Evolutionary conservation across 805 yeast species (phyloP).

Genomic region (Candida krabiensis): DNA sequence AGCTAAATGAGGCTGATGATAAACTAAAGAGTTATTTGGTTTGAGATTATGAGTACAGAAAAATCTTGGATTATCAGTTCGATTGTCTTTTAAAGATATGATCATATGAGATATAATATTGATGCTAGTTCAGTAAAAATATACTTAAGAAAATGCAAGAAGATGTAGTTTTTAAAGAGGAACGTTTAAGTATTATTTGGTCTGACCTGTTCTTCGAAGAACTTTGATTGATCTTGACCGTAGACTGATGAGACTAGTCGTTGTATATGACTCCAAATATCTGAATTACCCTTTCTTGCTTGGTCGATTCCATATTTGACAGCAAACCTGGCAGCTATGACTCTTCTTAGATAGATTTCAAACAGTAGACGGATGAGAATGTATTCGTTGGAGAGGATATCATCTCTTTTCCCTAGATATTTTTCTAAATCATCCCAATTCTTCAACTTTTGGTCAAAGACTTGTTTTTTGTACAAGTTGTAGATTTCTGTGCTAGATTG

Average conservation of each 20-base stretch:
- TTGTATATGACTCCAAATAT: slow-evolving; percentile 40
- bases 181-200: slow-evolving; percentile 2
- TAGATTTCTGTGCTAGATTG: slow-evolving; percentile 29
- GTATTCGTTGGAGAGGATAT: slow-evolving; percentile 24
- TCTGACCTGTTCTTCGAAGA: slow-evolving; percentile 23
- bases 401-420: slow-evolving; percentile 15
- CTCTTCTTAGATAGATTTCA: slow-evolving; percentile 33
- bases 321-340: slow-evolving; percentile 31
- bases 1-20: slow-evolving; percentile 25
- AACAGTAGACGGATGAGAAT: slow-evolving; percentile 27
- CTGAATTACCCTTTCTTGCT: slow-evolving; percentile 22
- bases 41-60: background rate
- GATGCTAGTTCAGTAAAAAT: too few species aligned
- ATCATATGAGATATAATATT: too few species aligned
- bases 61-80: too few species aligned
- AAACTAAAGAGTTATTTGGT: slow-evolving; percentile 10
- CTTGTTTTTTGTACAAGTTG: slow-evolving; percentile 13
- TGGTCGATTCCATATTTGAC: slow-evolving; percentile 25
- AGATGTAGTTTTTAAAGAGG: too few species aligned
- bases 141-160: too few species aligned
- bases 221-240: slow-evolving; percentile 32
- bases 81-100: too few species aligned
- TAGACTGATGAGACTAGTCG: slow-evolving; percentile 57
- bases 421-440: slow-evolving; percentile 18
- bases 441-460: slow-evolving; percentile 15